Percentiles rank a stretch among this genome's conserved stretches.
phyloP scores from a whole-genome alignment of 129 eudicot species.

The Daucus carota region DH1_v3.0 NC_030388.2:11851501-11852000 shows the following conservation, averaged over 20 bases:
- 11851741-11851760: not conserved
- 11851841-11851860: not conserved
- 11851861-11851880: not conserved
- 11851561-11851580: not conserved
- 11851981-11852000: too few relatives aligned
- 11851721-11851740: not conserved
- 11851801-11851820: not conserved
- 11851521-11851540: not conserved
- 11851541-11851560: not conserved
- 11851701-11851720: not conserved
- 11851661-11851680: not conserved
- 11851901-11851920: too few relatives aligned
- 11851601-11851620: not conserved
- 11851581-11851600: not conserved
- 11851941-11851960: too few relatives aligned
- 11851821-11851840: conserved; percentile 2
- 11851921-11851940: too few relatives aligned
- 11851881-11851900: too few relatives aligned
- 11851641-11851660: not conserved
- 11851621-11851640: not conserved
- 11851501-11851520: too few relatives aligned
- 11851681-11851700: conserved; percentile 1
- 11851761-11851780: not conserved
- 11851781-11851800: not conserved
- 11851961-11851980: too few relatives aligned